Percentiles rank a stretch among this genome's conserved stretches.
These are phyloP conservation scores for Arthrobotrys conoides DNA, from an alignment of 2,329 filamentous ascomycete genomes.

Conservation along the genomic window DNA sequence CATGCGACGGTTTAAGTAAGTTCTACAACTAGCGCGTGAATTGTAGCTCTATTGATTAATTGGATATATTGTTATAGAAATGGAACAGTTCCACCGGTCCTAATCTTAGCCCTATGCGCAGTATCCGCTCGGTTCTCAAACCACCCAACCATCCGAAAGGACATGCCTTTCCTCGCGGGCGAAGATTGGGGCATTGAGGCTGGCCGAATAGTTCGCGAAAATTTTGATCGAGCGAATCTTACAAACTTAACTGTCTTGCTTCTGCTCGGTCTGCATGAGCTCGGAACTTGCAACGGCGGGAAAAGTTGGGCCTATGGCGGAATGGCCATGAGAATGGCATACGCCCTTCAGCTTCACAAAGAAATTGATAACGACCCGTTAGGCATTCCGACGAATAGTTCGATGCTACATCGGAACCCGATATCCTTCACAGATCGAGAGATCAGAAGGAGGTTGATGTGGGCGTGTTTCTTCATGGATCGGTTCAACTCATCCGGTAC, in stretches of 20 bases:
- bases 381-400: constrained; percentile 67
- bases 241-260: constrained; percentile 93
- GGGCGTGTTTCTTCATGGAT: constrained; percentile 98
- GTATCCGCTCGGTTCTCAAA: constrained; percentile 95
- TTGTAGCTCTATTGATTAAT: constrained; percentile 62
- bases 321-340: constrained; percentile 96
- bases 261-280: constrained; percentile 91
- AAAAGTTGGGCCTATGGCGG: constrained; percentile 96
- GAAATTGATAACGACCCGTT: constrained; percentile 87
- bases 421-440: constrained; percentile 93
- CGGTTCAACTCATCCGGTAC: constrained; percentile 96
- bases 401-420: constrained; percentile 31
- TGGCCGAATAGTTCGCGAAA: constrained; percentile 85
- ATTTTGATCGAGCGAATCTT: constrained; percentile 95
- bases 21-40: background rate
- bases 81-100: constrained; percentile 85
- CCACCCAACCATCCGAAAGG: constrained; percentile 81
- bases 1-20: constrained; percentile 84
- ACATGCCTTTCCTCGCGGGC: constrained; percentile 87
- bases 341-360: constrained; percentile 91
- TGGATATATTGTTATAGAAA: constrained; percentile 69
- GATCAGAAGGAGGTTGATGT: constrained; percentile 94
- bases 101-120: constrained; percentile 93
- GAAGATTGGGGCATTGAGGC: constrained; percentile 91
- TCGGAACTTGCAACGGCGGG: constrained; percentile 95